Percentiles rank a stretch among this genome's conserved stretches.
phyloP scores from a whole-genome alignment of 2,329 filamentous ascomycete genomes.

The Blastomyces silverae region DNA sequence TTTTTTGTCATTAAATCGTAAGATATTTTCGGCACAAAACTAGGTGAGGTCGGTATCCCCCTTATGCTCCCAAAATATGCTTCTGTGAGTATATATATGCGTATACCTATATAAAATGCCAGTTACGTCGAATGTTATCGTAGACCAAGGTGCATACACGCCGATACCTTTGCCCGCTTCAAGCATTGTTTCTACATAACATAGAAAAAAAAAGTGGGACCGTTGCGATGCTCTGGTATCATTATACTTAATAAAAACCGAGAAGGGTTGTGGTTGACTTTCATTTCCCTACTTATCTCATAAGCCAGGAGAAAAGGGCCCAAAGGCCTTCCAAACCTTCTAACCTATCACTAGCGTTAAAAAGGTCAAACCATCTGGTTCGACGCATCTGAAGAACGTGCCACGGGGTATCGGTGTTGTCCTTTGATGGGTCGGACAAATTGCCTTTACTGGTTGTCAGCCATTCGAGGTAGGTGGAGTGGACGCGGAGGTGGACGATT shows the following conservation, averaged over 20 bases:
- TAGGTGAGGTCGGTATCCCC: too few species aligned
- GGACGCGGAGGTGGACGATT: constrained; percentile 53
- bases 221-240: background rate
- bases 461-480: constrained; percentile 51
- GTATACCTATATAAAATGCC: too few species aligned
- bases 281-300: constrained; percentile 25
- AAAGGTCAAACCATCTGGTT: constrained; percentile 54
- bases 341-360: constrained; percentile 48
- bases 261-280: background rate
- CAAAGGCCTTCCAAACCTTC: constrained; percentile 53
- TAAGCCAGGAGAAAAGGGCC: constrained; percentile 52
- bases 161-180: too few species aligned
- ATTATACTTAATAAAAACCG: background rate
- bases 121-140: too few species aligned
- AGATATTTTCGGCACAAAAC: too few species aligned
- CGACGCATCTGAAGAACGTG: constrained; percentile 48
- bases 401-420: constrained; percentile 40
- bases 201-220: too few species aligned
- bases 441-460: constrained; percentile 42
- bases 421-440: constrained; percentile 21
- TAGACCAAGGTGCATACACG: too few species aligned
- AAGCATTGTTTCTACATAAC: too few species aligned
- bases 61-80: too few species aligned
- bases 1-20: too few species aligned
- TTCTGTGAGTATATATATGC: too few species aligned